Conservation (phyloP, 768 basidiomycete species). For the Leucosporidium scottii region DNA sequence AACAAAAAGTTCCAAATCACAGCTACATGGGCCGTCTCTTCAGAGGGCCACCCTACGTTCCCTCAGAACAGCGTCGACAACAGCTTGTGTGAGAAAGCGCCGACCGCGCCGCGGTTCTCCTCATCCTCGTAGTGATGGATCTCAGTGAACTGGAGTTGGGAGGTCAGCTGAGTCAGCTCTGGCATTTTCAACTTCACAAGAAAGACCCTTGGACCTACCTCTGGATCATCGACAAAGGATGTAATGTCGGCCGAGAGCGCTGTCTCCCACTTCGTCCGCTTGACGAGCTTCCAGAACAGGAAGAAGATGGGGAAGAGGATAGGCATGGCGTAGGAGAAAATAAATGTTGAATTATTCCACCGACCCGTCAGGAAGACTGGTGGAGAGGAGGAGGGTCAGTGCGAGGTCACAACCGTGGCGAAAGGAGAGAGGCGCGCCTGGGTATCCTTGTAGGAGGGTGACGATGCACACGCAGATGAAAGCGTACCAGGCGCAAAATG, state of each 20-base stretch:
- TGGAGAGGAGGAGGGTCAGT: too few species aligned
- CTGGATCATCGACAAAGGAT: not conserved
- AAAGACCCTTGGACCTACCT: not conserved
- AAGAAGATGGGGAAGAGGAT: not conserved
- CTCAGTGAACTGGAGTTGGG: not conserved
- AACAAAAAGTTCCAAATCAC: too few species aligned
- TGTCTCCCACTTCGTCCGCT: not conserved
- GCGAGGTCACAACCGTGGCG: too few species aligned
- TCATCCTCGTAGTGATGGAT: not conserved
- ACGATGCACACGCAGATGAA: not conserved
- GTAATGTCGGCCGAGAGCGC: not conserved
- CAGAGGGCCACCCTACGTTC: too few species aligned
- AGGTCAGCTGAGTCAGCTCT: not conserved
- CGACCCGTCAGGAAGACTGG: not conserved
- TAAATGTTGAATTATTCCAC: not conserved
- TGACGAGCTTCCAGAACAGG: not conserved
- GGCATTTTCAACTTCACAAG: not conserved
- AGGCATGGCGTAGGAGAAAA: not conserved
- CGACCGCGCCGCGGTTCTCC: not conserved
- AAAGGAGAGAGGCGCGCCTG: not conserved
- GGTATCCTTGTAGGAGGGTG: not conserved
- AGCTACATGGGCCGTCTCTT: too few species aligned
- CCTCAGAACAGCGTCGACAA: not conserved
- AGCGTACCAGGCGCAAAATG: not conserved
- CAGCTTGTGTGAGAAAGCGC: not conserved